These are phyloP conservation scores for Alternaria consortialis DNA, from an alignment of 2,329 filamentous ascomycete genomes.

Conservation along the genomic window DNA sequence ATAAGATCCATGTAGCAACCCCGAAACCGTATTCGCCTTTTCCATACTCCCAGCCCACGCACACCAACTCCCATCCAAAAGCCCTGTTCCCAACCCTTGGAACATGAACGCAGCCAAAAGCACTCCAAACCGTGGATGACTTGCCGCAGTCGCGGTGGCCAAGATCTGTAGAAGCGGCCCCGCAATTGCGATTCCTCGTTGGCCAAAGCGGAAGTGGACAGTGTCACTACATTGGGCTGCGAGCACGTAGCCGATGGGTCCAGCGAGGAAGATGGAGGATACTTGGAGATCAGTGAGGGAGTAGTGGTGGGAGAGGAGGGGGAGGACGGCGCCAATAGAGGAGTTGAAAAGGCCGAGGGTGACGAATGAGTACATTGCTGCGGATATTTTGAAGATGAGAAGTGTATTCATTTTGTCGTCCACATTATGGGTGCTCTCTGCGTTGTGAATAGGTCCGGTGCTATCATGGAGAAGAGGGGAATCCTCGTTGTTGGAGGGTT, in stretches of 20 bases:
- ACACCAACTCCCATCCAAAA: constrained; percentile 58
- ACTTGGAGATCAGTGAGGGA: constrained; percentile 54
- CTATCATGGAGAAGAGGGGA: constrained; percentile 14
- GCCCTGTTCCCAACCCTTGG: constrained; percentile 51
- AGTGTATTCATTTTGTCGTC: neutral
- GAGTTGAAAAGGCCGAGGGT: constrained; percentile 59
- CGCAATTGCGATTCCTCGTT: constrained; percentile 54
- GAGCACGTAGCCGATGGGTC: constrained; percentile 56
- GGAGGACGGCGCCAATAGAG: constrained; percentile 48
- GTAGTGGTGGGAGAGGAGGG: constrained; percentile 53
- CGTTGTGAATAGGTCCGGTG: neutral
- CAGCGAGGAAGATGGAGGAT: constrained; percentile 57
- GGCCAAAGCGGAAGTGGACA: constrained; percentile 54
- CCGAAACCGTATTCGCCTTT: constrained; percentile 53
- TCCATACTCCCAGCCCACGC: constrained; percentile 56
- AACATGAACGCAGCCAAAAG: constrained; percentile 45
- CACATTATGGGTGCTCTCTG: too few relatives aligned
- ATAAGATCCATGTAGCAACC: constrained; percentile 54
- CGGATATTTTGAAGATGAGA: constrained; percentile 53
- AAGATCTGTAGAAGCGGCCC: constrained; percentile 52
- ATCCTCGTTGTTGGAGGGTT: constrained; percentile 1
- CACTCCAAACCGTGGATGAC: constrained; percentile 44
- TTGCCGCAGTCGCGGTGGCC: constrained; percentile 37
- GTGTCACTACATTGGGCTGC: constrained; percentile 53
- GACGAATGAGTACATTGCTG: constrained; percentile 67